phyloP scores from a whole-genome alignment of 139 green algal species.

The Coelastrella sp. region DNA sequence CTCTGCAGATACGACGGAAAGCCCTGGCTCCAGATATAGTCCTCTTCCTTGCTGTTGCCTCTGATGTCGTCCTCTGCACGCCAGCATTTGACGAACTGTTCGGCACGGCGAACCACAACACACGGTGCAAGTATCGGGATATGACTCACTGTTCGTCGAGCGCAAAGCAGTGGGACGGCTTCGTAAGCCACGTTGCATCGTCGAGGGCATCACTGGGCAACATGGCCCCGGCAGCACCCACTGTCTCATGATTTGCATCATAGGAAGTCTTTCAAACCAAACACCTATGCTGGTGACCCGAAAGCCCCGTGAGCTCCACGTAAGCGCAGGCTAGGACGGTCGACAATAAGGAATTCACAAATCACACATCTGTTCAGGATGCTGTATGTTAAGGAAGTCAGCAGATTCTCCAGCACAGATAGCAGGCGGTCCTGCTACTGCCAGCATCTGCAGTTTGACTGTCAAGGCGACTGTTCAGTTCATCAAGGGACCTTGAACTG shows the following conservation, averaged over 20 bases:
- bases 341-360: too few relatives aligned
- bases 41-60: slow-evolving; percentile 43
- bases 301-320: too few relatives aligned
- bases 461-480: too few relatives aligned
- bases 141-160: neutral
- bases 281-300: too few relatives aligned
- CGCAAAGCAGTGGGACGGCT: neutral
- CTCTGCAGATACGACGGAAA: slow-evolving; percentile 50
- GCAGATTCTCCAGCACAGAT: too few relatives aligned
- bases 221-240: neutral
- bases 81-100: neutral
- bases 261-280: too few relatives aligned
- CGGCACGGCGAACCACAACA: neutral
- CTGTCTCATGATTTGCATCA: neutral
- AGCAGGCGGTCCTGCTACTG: too few relatives aligned
- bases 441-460: too few relatives aligned
- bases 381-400: too few relatives aligned
- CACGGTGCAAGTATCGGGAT: neutral
- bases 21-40: slow-evolving; percentile 31
- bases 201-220: neutral
- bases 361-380: too few relatives aligned
- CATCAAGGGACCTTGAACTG: too few relatives aligned
- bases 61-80: neutral
- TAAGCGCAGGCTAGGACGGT: too few relatives aligned
- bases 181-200: neutral